phyloP scores from a whole-genome alignment of 371 early-diverging fungal genomes.

The Syncephalis fuscata region DNA sequence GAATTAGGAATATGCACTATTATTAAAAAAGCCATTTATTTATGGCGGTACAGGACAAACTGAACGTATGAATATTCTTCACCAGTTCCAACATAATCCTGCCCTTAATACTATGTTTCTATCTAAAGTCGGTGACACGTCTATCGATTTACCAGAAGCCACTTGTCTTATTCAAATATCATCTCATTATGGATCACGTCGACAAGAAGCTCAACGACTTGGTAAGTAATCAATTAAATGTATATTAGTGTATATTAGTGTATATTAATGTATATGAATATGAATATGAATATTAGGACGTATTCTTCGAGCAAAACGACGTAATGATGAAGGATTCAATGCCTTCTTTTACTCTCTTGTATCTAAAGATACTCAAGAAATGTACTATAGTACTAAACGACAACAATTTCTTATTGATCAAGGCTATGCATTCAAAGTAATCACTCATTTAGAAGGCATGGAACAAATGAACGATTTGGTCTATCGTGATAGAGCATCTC shows the following conservation, averaged over 20 bases:
- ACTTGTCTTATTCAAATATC: slow-evolving; percentile 98
- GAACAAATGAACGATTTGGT: slow-evolving; percentile 51
- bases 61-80: slow-evolving; percentile 91
- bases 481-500: slow-evolving; percentile 54
- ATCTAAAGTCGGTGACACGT: slow-evolving; percentile 98
- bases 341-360: slow-evolving; percentile 98
- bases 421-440: slow-evolving; percentile 98
- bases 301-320: slow-evolving; percentile 95
- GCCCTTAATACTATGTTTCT: slow-evolving; percentile 92
- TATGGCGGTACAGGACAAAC: slow-evolving; percentile 93
- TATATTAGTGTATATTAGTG: neutral
- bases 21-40: slow-evolving; percentile 86
- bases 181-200: slow-evolving; percentile 96
- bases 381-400: slow-evolving; percentile 96
- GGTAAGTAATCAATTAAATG: slow-evolving; percentile 19
- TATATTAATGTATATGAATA: slow-evolving; percentile 3
- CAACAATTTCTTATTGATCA: slow-evolving; percentile 99
- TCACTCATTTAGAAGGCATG: slow-evolving; percentile 65
- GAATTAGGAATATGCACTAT: slow-evolving; percentile 70
- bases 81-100: slow-evolving; percentile 93
- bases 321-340: slow-evolving; percentile 95
- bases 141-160: slow-evolving; percentile 99
- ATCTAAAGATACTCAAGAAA: slow-evolving; percentile 97
- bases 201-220: slow-evolving; percentile 99
- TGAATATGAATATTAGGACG: slow-evolving; percentile 27